Evolutionary conservation across 2,329 filamentous ascomycete species (phyloP), one percentile per base, ranked within the genome.

Genomic region (Pseudogymnoascus pannorum): DNA sequence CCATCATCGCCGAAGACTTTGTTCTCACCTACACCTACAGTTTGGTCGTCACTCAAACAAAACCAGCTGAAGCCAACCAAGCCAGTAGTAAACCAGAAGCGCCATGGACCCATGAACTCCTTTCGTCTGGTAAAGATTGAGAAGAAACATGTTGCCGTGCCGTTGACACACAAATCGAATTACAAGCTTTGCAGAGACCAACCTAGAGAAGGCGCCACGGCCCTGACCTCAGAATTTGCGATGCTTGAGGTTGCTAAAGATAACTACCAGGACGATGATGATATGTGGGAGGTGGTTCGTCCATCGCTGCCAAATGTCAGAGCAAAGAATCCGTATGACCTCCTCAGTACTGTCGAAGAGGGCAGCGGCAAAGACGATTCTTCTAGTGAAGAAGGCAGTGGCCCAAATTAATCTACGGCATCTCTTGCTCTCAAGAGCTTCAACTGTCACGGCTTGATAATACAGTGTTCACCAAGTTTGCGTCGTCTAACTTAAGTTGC

Each of bases 291-390:
- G 24, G 48, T 33, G 1, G 48, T 54, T 3, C 48, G 48, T 14
- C 48, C 48, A 0, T 54, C 48, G 8, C 16, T 54, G 16, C 26
- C 26, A 31, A 54, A 54, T 31, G 26, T 54, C 16, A 54, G 48
- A 54, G 48, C 48, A 4, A 54, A 54, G 16, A 54, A 54, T 18
- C 48, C 48, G 26, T 54, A 54, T 20, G 48, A 54, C 33, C 48
- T 54, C 5, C 48, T 54, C 16, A 20, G 26, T 5, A 54, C 16
- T 54, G 48, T 54, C 26, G 48, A 54, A 1, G 48, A 54, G 26
- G 48, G 48, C 16, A 33, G 26, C 26, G 48, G 16, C 26, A 54
- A 20, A 2, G 48, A 33, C n/a, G 26, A 54, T 54, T 54, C 48
- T 31, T 54, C 48, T 26, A 54, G 26, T 54, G 48, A 54, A 31